A percentile compares a stretch with the other conserved stretches of the same genome.
Evolutionary conservation across 305 asterid genomes (phyloP).

Genomic region (Coffea humblotiana): DNA sequence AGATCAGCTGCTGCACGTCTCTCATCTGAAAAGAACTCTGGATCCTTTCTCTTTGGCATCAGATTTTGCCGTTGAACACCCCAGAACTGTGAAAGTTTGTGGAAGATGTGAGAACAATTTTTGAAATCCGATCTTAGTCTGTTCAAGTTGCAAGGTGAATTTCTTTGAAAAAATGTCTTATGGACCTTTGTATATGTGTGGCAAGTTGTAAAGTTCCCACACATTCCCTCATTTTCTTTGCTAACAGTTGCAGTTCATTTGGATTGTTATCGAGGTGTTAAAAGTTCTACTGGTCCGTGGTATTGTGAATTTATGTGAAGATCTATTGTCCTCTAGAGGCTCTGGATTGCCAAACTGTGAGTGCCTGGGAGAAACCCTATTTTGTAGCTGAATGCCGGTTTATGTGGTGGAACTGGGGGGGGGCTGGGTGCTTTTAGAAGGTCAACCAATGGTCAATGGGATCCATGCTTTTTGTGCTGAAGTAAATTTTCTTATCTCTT

Average conservation of each 20-base stretch:
- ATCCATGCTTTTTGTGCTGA: constrained; percentile 98
- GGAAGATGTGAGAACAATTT: constrained; percentile 75
- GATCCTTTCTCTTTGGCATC: constrained; percentile 45
- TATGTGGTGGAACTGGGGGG: constrained; percentile 97
- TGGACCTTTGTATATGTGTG: not conserved
- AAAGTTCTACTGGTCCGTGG: constrained; percentile 90
- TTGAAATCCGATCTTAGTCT: constrained; percentile 79
- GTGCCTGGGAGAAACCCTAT: constrained; percentile 70
- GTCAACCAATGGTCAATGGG: constrained; percentile 92
- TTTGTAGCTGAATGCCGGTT: constrained; percentile 82
- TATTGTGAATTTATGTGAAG: constrained; percentile 92
- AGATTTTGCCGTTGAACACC: constrained; percentile 61
- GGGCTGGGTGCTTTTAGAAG: constrained; percentile 99
- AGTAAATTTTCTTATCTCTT: constrained; percentile 46
- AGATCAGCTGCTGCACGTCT: constrained; percentile 53
- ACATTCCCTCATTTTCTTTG: constrained; percentile 4
- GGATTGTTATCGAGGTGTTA: constrained; percentile 88
- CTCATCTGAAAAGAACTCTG: constrained; percentile 53
- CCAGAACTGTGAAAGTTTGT: constrained; percentile 89
- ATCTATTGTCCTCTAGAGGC: constrained; percentile 55
- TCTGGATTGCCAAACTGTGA: constrained; percentile 52
- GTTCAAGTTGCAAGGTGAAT: constrained; percentile 93
- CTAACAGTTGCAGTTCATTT: constrained; percentile 82
- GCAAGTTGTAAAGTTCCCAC: not conserved
- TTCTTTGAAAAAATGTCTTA: not conserved